Base-by-base conservation (phyloP, 2,329 filamentous ascomycete genomes). In the Aureobasidium sp. region DNA sequence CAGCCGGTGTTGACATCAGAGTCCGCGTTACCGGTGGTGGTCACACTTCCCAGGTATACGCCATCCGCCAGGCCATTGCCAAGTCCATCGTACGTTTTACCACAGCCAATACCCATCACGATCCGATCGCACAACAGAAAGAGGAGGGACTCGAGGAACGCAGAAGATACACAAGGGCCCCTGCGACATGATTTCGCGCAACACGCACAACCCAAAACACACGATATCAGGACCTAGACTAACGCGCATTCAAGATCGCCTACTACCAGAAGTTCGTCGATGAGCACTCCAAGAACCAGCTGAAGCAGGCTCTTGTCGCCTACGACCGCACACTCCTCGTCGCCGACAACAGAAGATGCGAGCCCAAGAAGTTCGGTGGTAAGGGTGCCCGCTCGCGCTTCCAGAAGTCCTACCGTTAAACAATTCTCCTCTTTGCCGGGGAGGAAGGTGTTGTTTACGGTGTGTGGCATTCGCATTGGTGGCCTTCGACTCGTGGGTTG, bases 201-300 rank as follows among this genome's bases (percentile, higher is more conserved):
- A 52, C 33, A 39, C 19, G 6, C n/a, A 9, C 24, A 17, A 42
- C 24, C 19, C 35, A 42, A 40, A 40, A 39, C 11, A 44, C 48
- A 37, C 52, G 12, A 5, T 29, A 9, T 33, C 17, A 42, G 19
- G 37, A 42, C 5, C 37, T 44, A 22, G 37, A 48, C 62, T 65
- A 61, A 63, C 58, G 49, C 48, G 39, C 54, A 39, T 42, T 31
- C 31, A 69, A 76, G 74, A 75, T 96, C 76, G 89, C 91, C 80
- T 97, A 97, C 89, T 97, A 97, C 89, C 93, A 97, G 84, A 97
- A 99, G 86, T 99, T 88, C 83, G 91, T 97, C 81, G 94, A 99
- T 78, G 94, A 99, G 89, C 92, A 97, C 89, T 91, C 89, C 84
- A 99, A 99, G 90, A 97, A 97, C 87, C 85, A 91, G 82, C 86